A percentile compares a stretch with the other conserved stretches of the same genome.
Evolutionary conservation across 2,329 filamentous ascomycete genomes (phyloP).

Genomic region (Trichoderma citrinoviride): DNA sequence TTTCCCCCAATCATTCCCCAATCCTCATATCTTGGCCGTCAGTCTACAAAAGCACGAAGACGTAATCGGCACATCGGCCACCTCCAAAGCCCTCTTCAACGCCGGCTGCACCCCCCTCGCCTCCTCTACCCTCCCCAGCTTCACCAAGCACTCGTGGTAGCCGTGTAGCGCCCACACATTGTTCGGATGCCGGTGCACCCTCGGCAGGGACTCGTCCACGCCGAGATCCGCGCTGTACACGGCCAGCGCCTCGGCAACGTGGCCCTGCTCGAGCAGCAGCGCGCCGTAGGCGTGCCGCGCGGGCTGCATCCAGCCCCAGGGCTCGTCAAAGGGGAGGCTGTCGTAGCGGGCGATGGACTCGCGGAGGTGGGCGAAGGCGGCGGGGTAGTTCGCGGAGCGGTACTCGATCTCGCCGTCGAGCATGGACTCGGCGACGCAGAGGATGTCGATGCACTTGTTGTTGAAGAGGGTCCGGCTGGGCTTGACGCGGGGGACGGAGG

Average conservation of each 20-base stretch:
- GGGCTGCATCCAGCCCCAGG: constrained; percentile 79
- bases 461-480: constrained; percentile 52
- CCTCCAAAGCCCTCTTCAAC: constrained; percentile 50
- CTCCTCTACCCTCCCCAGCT: constrained; percentile 43
- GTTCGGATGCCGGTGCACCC: constrained; percentile 64
- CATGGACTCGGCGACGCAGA: constrained; percentile 64
- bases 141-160: constrained; percentile 65
- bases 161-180: constrained; percentile 77
- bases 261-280: constrained; percentile 64
- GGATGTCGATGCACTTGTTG: constrained; percentile 51
- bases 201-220: constrained; percentile 56
- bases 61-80: constrained; percentile 59
- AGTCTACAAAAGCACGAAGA: constrained; percentile 34
- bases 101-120: constrained; percentile 40
- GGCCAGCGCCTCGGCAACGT: constrained; percentile 52
- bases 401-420: constrained; percentile 73
- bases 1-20: neutral
- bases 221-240: constrained; percentile 64
- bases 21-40: constrained; percentile 25
- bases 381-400: constrained; percentile 55
- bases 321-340: constrained; percentile 66
- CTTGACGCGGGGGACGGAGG: constrained; percentile 53
- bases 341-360: constrained; percentile 60
- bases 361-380: constrained; percentile 59
- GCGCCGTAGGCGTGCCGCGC: constrained; percentile 69